Evolutionary conservation across 1,284 basidiomycete genomes (phyloP), one percentile per base, ranked within the genome.

Genomic region (Hortiboletus rubellus): DNA sequence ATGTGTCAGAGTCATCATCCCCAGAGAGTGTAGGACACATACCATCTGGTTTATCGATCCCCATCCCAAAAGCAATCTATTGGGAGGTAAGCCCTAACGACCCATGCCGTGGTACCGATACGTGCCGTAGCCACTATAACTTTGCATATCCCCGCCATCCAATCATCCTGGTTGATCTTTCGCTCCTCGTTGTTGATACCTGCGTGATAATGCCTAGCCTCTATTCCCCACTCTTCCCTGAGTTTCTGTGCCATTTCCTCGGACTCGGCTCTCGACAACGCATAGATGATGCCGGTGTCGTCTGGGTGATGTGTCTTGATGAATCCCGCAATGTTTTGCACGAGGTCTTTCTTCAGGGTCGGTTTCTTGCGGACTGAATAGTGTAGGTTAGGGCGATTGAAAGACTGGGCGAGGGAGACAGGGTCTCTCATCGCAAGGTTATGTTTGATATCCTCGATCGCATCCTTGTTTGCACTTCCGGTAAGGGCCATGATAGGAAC

Each of bases 401-500:
- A 96, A 0, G 95, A 97, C 63, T 93, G 88, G 7, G 79, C 83
- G 50, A 96, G 80, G 22, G 81, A 79, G 31, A 82, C 77, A 60
- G 86, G 88, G 47, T 81, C 69, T 22, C 65, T 63, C 54, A 97
- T 83, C 18, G 80, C 75, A 11, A 99, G 83, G 22, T 83, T 83
- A 12, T 77, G 71, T 57, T 91, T 83, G 69, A 99, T 91, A 69
- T 98, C 95, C 34, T 84, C 77, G 57, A 89, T 83, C 3, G 91
- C 90, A 51, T 86, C 80, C 46, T 81, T 77, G 60, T 91, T 93
- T 1, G 96, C 97, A 0, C 96, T 98, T 2, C 95, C 97, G 0
- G 96, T 98, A 46, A 99, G 80, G 0, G 96, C 97, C 85, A 98
- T 98, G 67, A 99, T 89, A 0, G 96, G 96, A 2, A 96, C 82